Conservation (phyloP, 192 early-diverging fungal species). For the Linnemannia schmuckeri region DNA sequence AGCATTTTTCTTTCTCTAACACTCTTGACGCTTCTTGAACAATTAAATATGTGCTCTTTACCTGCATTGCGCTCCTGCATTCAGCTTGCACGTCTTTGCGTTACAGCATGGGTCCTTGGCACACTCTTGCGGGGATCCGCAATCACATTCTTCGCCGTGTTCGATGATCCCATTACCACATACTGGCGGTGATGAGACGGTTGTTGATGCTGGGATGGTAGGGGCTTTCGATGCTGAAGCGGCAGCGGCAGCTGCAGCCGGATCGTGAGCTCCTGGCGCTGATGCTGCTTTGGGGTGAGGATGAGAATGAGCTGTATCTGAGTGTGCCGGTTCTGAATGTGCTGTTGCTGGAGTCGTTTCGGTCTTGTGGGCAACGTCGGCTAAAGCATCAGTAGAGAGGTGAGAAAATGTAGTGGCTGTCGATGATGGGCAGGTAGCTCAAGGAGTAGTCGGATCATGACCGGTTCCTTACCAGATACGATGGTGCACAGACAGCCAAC, state of each 20-base stretch:
- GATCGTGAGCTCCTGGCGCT: background rate
- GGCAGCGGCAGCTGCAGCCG: background rate
- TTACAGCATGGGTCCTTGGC: slow-evolving; percentile 40
- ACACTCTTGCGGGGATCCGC: slow-evolving; percentile 37
- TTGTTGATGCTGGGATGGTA: background rate
- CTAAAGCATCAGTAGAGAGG: background rate
- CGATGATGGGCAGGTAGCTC: background rate
- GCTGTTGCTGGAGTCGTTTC: background rate
- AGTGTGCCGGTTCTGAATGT: background rate
- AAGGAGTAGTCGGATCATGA: background rate
- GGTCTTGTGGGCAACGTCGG: background rate
- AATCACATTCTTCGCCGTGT: slow-evolving; percentile 46
- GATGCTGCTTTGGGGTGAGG: slow-evolving; percentile 7
- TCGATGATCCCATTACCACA: slow-evolving; percentile 43
- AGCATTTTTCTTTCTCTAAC: background rate
- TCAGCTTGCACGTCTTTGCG: slow-evolving; percentile 33
- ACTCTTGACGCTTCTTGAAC: background rate
- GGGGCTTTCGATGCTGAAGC: background rate
- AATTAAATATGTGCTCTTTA: background rate
- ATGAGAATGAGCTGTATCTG: background rate
- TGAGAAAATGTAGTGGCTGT: background rate
- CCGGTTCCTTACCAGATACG: background rate
- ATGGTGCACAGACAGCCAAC: background rate
- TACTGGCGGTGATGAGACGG: background rate
- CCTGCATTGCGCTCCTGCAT: slow-evolving; percentile 36